phyloP scores from a whole-genome alignment of 495 filamentous ascomycete species.

The Podospora anserina region DNA sequence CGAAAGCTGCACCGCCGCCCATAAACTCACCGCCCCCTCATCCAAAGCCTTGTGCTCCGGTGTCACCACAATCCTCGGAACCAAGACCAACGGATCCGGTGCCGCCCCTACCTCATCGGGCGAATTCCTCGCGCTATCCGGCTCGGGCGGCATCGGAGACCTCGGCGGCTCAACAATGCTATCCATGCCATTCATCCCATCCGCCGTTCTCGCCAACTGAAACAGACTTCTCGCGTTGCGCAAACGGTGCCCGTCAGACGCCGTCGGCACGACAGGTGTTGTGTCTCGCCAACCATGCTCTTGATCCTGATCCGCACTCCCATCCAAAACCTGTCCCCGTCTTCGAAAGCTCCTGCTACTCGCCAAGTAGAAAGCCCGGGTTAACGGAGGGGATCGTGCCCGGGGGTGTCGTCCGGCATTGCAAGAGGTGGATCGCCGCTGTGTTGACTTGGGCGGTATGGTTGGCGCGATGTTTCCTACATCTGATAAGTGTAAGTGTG shows the following conservation, averaged over 20 bases:
- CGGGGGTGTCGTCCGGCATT: background rate
- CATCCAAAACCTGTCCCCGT: background rate
- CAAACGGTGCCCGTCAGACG: background rate
- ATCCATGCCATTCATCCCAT: slow-evolving; percentile 11
- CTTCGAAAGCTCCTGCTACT: background rate
- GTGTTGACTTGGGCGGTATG: background rate
- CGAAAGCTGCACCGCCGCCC: slow-evolving; percentile 48
- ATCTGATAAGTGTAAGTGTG: slow-evolving; percentile 4
- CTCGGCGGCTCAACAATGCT: slow-evolving; percentile 7
- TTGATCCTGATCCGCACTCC: background rate
- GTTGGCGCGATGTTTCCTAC: background rate
- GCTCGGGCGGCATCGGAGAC: background rate
- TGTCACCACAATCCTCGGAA: slow-evolving; percentile 43
- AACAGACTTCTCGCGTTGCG: slow-evolving; percentile 20
- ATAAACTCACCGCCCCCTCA: slow-evolving; percentile 34
- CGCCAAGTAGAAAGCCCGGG: background rate
- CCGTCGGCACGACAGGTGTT: background rate
- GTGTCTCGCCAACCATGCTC: background rate
- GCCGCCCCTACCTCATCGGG: background rate
- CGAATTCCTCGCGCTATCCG: slow-evolving; percentile 4
- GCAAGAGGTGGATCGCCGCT: slow-evolving; percentile 13
- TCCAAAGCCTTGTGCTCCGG: slow-evolving; percentile 52
- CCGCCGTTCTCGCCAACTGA: slow-evolving; percentile 8
- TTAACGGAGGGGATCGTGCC: background rate
- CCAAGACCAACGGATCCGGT: slow-evolving; percentile 35